Conservation (phyloP, 371 early-diverging fungal genomes). For the Basidiobolus heterosporus region DNA sequence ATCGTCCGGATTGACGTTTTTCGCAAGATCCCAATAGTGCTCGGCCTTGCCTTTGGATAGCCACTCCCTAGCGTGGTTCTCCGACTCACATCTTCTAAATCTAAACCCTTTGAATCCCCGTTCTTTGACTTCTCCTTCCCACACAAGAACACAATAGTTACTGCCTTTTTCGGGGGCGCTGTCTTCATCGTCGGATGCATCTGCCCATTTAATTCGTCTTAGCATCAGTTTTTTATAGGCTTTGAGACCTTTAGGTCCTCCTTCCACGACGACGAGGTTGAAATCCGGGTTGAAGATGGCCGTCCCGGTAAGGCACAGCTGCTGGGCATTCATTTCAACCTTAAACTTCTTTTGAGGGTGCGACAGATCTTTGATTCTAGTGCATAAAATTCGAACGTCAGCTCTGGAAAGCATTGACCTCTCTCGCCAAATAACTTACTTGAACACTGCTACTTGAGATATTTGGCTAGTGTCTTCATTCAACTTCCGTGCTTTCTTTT, state of each 20-base stretch:
- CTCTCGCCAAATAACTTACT: conserved; percentile 21
- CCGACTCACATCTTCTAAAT: conserved; percentile 55
- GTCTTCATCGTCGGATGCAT: conserved; percentile 19
- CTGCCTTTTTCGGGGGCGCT: conserved; percentile 6
- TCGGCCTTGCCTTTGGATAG: conserved; percentile 47
- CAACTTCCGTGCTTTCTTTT: conserved; percentile 55
- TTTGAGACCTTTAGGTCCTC: conserved; percentile 73
- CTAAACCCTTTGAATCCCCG: conserved; percentile 63
- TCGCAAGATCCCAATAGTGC: conserved; percentile 75
- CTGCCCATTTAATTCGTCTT: conserved; percentile 85
- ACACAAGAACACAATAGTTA: conserved; percentile 76
- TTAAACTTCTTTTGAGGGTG: conserved; percentile 72
- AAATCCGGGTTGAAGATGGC: conserved; percentile 54
- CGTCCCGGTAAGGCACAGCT: conserved; percentile 66
- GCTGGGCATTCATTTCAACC: conserved; percentile 75
- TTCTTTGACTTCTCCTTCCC: conserved; percentile 76
- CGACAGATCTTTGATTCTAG: conserved; percentile 55
- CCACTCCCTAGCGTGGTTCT: conserved; percentile 48
- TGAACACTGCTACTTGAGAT: conserved; percentile 66
- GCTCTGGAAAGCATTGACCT: not conserved
- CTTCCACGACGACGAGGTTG: conserved; percentile 82
- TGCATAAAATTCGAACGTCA: not conserved
- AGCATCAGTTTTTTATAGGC: conserved; percentile 90
- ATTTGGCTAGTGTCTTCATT: conserved; percentile 47
- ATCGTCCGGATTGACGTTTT: conserved; percentile 8